Conservation (phyloP, 192 early-diverging fungal species). For the Coemansia sp. region DNA sequence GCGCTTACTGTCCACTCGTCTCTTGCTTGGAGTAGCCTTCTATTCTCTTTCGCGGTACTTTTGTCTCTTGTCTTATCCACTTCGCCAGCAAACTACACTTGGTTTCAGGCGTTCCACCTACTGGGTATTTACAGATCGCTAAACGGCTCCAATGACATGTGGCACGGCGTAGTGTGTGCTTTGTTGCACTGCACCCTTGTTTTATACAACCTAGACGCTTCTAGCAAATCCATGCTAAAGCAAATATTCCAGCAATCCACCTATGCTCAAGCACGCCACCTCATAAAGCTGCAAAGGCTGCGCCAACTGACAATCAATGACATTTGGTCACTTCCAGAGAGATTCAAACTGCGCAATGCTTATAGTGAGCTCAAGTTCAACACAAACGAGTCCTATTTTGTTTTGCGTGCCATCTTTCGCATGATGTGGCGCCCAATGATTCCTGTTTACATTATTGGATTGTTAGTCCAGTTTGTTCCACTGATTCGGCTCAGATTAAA, state of each 20-base stretch:
- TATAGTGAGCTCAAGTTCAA: slow-evolving; percentile 24
- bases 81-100: neutral
- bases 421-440: slow-evolving; percentile 36
- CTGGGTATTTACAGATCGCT: neutral
- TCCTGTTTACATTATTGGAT: slow-evolving; percentile 22
- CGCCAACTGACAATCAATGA: slow-evolving; percentile 25
- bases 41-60: neutral
- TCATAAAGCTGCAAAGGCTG: slow-evolving; percentile 7
- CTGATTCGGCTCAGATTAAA: slow-evolving; percentile 10
- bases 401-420: slow-evolving; percentile 33
- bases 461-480: slow-evolving; percentile 1
- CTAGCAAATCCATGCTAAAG: neutral
- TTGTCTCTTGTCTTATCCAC: neutral
- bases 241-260: neutral
- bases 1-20: neutral
- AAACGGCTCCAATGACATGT: neutral
- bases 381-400: slow-evolving; percentile 29
- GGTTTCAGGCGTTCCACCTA: neutral
- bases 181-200: neutral
- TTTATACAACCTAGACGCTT: neutral
- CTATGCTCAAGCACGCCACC: slow-evolving; percentile 19
- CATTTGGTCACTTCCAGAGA: slow-evolving; percentile 13
- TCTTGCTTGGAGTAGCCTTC: neutral
- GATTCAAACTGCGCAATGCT: neutral
- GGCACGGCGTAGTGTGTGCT: neutral